Conservation (phyloP, 768 basidiomycete species). For the Pulveroboletus ravenelii region DNA sequence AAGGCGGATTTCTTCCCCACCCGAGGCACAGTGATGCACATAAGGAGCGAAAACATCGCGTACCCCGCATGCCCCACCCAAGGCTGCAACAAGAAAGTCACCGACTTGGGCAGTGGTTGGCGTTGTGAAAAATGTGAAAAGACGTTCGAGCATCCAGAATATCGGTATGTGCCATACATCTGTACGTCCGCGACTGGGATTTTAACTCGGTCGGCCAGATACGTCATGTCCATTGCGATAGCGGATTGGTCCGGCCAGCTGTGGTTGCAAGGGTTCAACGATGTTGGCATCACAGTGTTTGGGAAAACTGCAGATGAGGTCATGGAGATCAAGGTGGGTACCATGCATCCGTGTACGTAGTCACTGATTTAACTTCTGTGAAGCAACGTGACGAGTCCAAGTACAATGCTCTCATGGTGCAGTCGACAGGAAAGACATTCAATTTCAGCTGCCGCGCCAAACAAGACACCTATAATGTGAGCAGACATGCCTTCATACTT, state of each 20-base stretch:
- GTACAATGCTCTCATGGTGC: slow-evolving; percentile 56
- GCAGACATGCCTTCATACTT: slow-evolving; percentile 21
- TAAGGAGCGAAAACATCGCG: slow-evolving; percentile 74
- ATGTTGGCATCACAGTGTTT: slow-evolving; percentile 73
- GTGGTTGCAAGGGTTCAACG: slow-evolving; percentile 96
- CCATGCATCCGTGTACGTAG: background rate
- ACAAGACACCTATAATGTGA: slow-evolving; percentile 79
- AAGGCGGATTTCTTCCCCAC: slow-evolving; percentile 76
- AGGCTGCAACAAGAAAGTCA: slow-evolving; percentile 88
- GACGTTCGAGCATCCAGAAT: slow-evolving; percentile 62
- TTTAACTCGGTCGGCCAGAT: slow-evolving; percentile 37
- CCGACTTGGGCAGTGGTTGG: slow-evolving; percentile 67
- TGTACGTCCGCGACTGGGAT: background rate
- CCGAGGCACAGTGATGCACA: slow-evolving; percentile 81
- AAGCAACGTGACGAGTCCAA: slow-evolving; percentile 58
- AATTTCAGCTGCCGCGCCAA: slow-evolving; percentile 86
- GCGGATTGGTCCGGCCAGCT: slow-evolving; percentile 87
- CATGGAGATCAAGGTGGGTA: slow-evolving; percentile 58
- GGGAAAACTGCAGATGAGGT: slow-evolving; percentile 78
- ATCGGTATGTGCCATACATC: slow-evolving; percentile 54
- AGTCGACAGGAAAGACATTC: slow-evolving; percentile 63
- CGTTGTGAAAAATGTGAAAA: slow-evolving; percentile 90
- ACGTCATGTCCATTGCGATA: slow-evolving; percentile 79
- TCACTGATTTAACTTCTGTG: background rate
- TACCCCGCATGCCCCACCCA: slow-evolving; percentile 86